Evolutionary conservation across 768 basidiomycete species (phyloP).

Genomic region (Podaxis sp.): DNA sequence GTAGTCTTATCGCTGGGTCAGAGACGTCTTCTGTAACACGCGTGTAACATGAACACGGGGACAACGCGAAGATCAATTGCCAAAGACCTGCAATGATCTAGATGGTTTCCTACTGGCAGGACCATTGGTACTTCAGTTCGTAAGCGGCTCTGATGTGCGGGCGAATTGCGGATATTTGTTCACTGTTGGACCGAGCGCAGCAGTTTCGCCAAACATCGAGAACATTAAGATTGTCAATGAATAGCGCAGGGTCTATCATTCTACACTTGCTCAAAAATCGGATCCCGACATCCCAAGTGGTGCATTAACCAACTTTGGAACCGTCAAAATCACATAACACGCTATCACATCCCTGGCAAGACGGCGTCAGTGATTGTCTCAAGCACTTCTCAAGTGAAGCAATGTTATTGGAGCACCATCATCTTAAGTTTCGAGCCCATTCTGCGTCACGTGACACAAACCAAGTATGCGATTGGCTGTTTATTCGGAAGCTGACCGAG

Average conservation of each 20-base stretch:
- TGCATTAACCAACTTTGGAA: not conserved
- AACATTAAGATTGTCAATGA: not conserved
- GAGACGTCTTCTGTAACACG: too few species aligned
- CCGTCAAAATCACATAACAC: not conserved
- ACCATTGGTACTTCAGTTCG: not conserved
- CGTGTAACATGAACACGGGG: not conserved
- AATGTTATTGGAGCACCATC: not conserved
- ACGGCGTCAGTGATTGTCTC: not conserved
- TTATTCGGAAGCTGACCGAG: slow-evolving; percentile 8
- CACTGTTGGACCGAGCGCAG: not conserved
- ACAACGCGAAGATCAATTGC: not conserved
- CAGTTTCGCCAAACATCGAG: not conserved
- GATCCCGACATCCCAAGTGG: not conserved
- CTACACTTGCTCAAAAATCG: not conserved
- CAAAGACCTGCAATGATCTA: not conserved
- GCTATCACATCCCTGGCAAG: not conserved
- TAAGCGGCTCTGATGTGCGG: not conserved
- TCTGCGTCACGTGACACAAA: not conserved
- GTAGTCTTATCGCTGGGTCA: too few species aligned
- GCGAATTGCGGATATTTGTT: not conserved
- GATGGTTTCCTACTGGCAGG: not conserved
- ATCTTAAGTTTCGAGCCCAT: not conserved
- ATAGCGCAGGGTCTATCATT: not conserved
- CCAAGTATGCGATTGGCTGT: slow-evolving; percentile 4
- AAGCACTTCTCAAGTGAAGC: not conserved